Conservation (phyloP, 371 early-diverging fungal species). For the Actinomortierella wolfii region DNA sequence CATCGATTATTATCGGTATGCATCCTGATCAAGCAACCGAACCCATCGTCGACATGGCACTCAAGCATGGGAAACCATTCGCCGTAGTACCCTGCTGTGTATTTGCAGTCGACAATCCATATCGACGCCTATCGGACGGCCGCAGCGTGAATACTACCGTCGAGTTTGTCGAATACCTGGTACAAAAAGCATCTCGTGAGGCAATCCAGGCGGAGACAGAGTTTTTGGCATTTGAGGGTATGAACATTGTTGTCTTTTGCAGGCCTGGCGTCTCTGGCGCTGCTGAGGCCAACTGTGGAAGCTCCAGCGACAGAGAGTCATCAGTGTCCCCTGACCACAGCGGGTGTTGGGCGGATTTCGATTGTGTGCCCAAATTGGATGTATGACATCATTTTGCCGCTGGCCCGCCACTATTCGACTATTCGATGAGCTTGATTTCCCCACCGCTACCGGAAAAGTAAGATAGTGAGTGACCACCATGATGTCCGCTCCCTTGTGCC, state of each 20-base stretch:
- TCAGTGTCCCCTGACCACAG: too few relatives aligned
- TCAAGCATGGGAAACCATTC: conserved; percentile 53
- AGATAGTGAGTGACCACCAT: too few relatives aligned
- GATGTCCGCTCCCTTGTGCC: too few relatives aligned
- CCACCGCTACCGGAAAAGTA: too few relatives aligned
- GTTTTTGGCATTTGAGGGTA: conserved; percentile 45
- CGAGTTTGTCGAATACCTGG: conserved; percentile 56
- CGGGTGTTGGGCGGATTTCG: too few relatives aligned
- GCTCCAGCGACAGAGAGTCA: too few relatives aligned
- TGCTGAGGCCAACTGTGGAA: too few relatives aligned
- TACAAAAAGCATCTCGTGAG: conserved; percentile 43
- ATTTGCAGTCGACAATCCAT: conserved; percentile 54
- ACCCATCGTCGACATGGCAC: conserved; percentile 57
- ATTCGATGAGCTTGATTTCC: too few relatives aligned
- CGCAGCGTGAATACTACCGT: conserved; percentile 54
- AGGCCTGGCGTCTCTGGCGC: not conserved
- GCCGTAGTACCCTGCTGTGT: conserved; percentile 67
- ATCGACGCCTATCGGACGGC: conserved; percentile 46
- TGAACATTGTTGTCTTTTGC: conserved; percentile 30
- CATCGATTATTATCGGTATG: conserved; percentile 55
- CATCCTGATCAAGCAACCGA: conserved; percentile 66
- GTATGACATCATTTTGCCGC: too few relatives aligned
- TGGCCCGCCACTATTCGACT: too few relatives aligned
- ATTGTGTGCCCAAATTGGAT: too few relatives aligned
- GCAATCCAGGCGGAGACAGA: not conserved